Evolutionary conservation across 345 rosid genomes (phyloP).

Genomic region (Gossypium anomalum): DNA sequence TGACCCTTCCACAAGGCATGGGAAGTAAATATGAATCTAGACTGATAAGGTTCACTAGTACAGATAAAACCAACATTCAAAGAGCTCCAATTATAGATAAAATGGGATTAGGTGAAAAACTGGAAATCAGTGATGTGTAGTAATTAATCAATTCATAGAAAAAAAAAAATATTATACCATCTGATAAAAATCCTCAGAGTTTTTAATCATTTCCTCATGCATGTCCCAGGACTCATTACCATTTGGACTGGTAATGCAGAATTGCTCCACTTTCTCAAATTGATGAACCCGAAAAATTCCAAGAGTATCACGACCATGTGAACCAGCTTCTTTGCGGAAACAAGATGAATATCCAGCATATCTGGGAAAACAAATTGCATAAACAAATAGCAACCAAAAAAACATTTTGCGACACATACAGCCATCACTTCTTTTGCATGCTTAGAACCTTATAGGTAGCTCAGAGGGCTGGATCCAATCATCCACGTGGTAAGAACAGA

Average conservation of each 20-base stretch:
- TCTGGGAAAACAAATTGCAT: slow-evolving; percentile 31
- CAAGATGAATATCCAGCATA: slow-evolving; percentile 95
- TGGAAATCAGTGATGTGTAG: background rate
- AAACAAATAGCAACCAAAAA: slow-evolving; percentile 1
- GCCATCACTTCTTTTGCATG: background rate
- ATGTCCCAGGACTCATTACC: slow-evolving; percentile 82
- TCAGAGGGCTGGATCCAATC: slow-evolving; percentile 91
- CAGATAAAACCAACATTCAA: background rate
- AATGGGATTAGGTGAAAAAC: background rate
- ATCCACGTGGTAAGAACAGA: slow-evolving; percentile 83
- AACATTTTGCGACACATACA: background rate
- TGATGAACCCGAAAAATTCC: slow-evolving; percentile 99
- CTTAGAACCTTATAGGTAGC: slow-evolving; percentile 63
- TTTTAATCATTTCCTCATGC: slow-evolving; percentile 92
- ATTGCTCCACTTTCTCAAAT: slow-evolving; percentile 96
- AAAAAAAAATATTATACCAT: slow-evolving; percentile 31
- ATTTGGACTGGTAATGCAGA: slow-evolving; percentile 83
- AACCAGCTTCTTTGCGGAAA: slow-evolving; percentile 97
- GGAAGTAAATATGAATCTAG: background rate
- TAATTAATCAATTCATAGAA: background rate
- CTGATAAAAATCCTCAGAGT: slow-evolving; percentile 83
- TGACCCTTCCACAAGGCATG: background rate
- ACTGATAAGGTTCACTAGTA: background rate
- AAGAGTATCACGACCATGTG: slow-evolving; percentile 92
- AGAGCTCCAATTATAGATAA: background rate